Conservation (phyloP, 2,329 filamentous ascomycete species). For the Aspergillus aculeatus region DNA sequence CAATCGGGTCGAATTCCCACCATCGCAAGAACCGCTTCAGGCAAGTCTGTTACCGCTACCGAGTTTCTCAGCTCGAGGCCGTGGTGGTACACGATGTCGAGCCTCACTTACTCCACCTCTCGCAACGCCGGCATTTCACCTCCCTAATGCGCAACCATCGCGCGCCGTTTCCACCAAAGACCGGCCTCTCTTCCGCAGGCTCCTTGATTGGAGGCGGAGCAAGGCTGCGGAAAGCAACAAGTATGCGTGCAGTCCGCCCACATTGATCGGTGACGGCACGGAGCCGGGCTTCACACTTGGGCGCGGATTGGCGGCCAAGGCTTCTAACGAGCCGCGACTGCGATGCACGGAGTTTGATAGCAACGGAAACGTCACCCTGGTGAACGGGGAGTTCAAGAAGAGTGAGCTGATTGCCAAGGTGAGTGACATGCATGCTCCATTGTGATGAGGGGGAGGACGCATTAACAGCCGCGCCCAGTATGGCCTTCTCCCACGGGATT, state of each 20-base stretch:
- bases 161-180: constrained; percentile 34
- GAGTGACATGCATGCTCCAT: constrained; percentile 16
- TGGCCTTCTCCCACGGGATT: constrained; percentile 85
- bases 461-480: constrained; percentile 71
- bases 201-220: constrained; percentile 36
- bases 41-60: constrained; percentile 31
- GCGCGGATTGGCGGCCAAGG: constrained; percentile 70
- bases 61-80: constrained; percentile 11
- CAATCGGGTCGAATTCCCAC: constrained; percentile 19
- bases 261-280: constrained; percentile 59
- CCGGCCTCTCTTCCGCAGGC: constrained; percentile 36
- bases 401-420: constrained; percentile 94
- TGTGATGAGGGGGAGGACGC: no score
- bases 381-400: constrained; percentile 97
- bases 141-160: constrained; percentile 15
- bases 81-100: constrained; percentile 15
- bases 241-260: constrained; percentile 58
- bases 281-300: constrained; percentile 66
- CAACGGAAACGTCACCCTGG: constrained; percentile 83
- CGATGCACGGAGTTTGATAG: constrained; percentile 95
- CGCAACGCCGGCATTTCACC: constrained; percentile 8
- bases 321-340: constrained; percentile 78
- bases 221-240: constrained; percentile 39
- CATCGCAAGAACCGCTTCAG: constrained; percentile 27
- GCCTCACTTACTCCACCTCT: constrained; percentile 7